Percentiles rank a stretch among this genome's conserved stretches.
Conservation (phyloP, 257 asterid genomes). For the Solanum stenotomum region DNA sequence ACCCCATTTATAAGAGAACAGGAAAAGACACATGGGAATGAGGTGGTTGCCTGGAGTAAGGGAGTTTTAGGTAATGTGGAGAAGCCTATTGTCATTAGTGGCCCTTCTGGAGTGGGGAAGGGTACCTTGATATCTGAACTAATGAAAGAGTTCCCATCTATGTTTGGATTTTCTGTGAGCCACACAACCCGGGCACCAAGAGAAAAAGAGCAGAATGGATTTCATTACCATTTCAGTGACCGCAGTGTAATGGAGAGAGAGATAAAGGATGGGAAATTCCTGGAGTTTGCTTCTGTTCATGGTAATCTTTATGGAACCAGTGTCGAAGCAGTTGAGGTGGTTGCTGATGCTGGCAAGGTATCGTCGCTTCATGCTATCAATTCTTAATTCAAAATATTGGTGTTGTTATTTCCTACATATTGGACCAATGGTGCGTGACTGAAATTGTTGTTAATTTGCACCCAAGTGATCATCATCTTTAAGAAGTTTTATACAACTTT, state of each 20-base stretch:
- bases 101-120: slow-evolving; percentile 98
- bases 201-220: slow-evolving; percentile 61
- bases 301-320: slow-evolving; percentile 96
- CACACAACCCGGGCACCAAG: slow-evolving; percentile 94
- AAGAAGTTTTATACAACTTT: not conserved
- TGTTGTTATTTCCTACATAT: not conserved
- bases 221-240: slow-evolving; percentile 86
- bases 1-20: slow-evolving; percentile 71
- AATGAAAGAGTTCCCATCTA: slow-evolving; percentile 79
- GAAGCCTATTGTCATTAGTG: slow-evolving; percentile 77
- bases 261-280: slow-evolving; percentile 62
- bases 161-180: slow-evolving; percentile 93
- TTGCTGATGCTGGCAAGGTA: slow-evolving; percentile 92
- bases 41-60: slow-evolving; percentile 95
- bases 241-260: slow-evolving; percentile 63
- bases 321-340: slow-evolving; percentile 85
- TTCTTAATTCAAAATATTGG: not conserved
- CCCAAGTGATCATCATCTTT: not conserved
- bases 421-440: not conserved
- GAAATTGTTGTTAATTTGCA: not conserved
- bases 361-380: not conserved
- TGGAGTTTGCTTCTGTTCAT: slow-evolving; percentile 88
- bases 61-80: slow-evolving; percentile 64
- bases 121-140: slow-evolving; percentile 77
- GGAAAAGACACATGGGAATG: slow-evolving; percentile 39